These are phyloP conservation scores for Silene coronaria DNA, from an alignment of 179 eudicot genomes.

Conservation along the genomic window DNA sequence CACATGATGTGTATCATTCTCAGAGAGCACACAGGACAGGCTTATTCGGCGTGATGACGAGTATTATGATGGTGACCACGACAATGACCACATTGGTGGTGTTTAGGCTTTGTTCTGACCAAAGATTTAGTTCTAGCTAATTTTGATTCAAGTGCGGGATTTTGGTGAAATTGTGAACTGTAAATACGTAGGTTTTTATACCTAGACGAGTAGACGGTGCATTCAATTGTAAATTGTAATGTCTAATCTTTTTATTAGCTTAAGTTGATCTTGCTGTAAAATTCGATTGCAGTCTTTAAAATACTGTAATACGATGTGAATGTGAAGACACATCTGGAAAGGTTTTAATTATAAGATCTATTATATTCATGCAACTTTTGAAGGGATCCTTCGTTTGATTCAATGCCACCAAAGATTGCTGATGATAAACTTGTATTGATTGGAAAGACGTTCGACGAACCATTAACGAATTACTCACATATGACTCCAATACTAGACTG, in stretches of 20 bases:
- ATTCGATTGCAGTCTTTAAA: background rate
- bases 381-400: too few relatives aligned
- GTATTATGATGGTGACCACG: conserved; percentile 81
- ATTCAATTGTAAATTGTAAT: background rate
- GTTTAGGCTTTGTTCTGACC: background rate
- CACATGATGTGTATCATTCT: background rate
- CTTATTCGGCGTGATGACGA: conserved; percentile 78
- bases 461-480: too few relatives aligned
- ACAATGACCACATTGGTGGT: conserved; percentile 64
- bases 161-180: background rate
- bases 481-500: too few relatives aligned
- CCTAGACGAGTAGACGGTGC: background rate
- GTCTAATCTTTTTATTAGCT: background rate
- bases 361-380: too few relatives aligned
- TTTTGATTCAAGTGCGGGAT: background rate
- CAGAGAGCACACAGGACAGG: conserved; percentile 79
- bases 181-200: background rate
- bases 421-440: too few relatives aligned
- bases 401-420: too few relatives aligned
- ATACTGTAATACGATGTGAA: background rate
- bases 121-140: background rate
- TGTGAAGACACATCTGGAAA: background rate
- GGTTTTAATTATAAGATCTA: too few relatives aligned
- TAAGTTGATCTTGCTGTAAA: background rate
- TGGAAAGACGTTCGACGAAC: too few relatives aligned